phyloP scores from a whole-genome alignment of 352 stramenopile species.

The Phytophthora hibernalis region DNA sequence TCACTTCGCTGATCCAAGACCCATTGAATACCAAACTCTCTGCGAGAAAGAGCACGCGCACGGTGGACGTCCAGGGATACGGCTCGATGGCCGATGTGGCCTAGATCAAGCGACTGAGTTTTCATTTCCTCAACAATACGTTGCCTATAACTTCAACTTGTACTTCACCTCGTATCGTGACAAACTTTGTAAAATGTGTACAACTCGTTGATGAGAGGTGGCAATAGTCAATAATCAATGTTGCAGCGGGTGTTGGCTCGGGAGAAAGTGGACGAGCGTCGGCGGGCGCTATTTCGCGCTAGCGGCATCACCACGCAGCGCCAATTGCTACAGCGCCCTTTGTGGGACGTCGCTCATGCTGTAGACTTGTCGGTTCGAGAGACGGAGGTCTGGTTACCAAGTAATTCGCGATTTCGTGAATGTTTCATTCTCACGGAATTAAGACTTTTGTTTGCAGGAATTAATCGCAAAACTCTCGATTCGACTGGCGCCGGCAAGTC shows the following conservation, averaged over 20 bases:
- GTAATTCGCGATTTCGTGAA: conserved; percentile 1
- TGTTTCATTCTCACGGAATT: conserved; percentile 14
- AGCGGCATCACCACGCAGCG: conserved; percentile 63
- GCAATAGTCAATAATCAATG: conserved; percentile 44
- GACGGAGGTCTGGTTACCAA: conserved; percentile 43
- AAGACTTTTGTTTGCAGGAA: conserved; percentile 35
- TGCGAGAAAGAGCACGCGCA: background rate
- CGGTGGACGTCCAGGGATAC: conserved; percentile 16
- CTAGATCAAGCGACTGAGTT: background rate
- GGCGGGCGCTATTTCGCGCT: conserved; percentile 49
- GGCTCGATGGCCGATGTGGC: conserved; percentile 22
- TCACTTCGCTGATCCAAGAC: conserved; percentile 56
- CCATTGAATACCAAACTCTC: background rate
- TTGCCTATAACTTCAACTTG: conserved; percentile 6
- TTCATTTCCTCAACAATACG: too few species aligned
- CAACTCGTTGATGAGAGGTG: conserved; percentile 3
- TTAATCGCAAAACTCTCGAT: conserved; percentile 65
- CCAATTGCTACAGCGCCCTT: conserved; percentile 57
- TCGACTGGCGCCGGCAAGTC: conserved; percentile 53
- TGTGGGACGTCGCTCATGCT: conserved; percentile 71
- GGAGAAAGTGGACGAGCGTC: conserved; percentile 61
- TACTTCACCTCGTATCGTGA: conserved; percentile 3
- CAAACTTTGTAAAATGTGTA: conserved; percentile 4
- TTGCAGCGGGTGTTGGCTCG: conserved; percentile 61
- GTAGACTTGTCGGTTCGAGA: conserved; percentile 71